phyloP scores from a whole-genome alignment of 2,329 filamentous ascomycete species.

The Diaporthe australafricana region DNA sequence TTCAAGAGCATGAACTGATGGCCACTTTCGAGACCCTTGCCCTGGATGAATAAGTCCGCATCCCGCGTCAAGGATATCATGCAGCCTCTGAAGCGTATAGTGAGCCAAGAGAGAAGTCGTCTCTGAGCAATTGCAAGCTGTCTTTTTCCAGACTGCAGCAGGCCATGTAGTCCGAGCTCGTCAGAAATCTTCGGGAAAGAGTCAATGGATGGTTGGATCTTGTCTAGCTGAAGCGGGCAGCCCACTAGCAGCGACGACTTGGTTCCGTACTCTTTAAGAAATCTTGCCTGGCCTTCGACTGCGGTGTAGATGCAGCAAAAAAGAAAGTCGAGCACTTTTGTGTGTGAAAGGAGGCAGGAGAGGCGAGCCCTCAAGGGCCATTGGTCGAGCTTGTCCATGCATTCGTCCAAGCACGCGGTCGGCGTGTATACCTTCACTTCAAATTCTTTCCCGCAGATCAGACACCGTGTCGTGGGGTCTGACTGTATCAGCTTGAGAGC shows the following conservation, averaged over 20 bases:
- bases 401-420: background rate
- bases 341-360: background rate
- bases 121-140: background rate
- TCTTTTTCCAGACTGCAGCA: background rate
- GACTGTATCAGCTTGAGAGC: background rate
- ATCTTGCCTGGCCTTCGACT: background rate
- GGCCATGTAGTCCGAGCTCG: background rate
- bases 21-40: background rate
- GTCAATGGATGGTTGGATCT: background rate
- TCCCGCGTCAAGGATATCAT: background rate
- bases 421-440: slow-evolving; percentile 8
- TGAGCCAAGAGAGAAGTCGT: background rate
- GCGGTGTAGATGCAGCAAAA: slow-evolving; percentile 10
- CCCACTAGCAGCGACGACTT: background rate
- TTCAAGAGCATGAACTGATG: slow-evolving; percentile 15
- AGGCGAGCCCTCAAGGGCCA: slow-evolving; percentile 20
- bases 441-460: background rate
- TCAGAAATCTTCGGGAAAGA: background rate
- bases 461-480: background rate
- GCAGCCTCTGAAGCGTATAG: background rate
- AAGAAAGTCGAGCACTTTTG: background rate
- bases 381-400: background rate
- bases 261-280: background rate
- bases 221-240: background rate
- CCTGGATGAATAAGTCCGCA: background rate